A percentile compares a stretch with the other conserved stretches of the same genome.
Evolutionary conservation across 495 filamentous ascomycete genomes (phyloP).

Genomic region (Lophiostoma macrostomum): DNA sequence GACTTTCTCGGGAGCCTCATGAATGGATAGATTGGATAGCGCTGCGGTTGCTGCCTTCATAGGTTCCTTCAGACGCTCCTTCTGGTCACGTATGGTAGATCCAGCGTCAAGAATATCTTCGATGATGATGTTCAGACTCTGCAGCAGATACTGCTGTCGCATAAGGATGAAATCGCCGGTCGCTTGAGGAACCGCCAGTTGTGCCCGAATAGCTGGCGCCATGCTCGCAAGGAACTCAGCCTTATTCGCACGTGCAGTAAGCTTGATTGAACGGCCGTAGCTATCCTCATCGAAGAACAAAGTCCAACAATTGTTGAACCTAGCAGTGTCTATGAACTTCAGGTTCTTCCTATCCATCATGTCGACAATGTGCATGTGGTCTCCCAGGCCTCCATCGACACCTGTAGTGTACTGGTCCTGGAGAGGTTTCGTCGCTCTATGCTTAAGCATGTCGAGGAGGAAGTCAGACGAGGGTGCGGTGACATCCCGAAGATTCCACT

Average conservation of each 20-base stretch:
- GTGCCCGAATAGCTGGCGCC: conserved; percentile 13
- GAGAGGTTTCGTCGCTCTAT: conserved; percentile 38
- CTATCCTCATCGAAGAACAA: neutral
- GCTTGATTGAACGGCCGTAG: neutral
- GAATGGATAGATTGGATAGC: conserved; percentile 25
- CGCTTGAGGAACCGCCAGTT: conserved; percentile 32
- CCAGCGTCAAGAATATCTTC: conserved; percentile 41
- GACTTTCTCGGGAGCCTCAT: conserved; percentile 8
- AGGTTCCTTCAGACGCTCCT: conserved; percentile 24
- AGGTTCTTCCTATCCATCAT: conserved; percentile 6
- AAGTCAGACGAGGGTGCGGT: conserved; percentile 34
- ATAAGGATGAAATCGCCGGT: conserved; percentile 39
- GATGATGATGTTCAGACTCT: conserved; percentile 36
- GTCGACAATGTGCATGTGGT: conserved; percentile 4
- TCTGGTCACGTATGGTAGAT: conserved; percentile 24
- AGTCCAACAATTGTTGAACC: neutral
- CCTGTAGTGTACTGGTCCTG: conserved; percentile 36
- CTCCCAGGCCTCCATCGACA: conserved; percentile 23
- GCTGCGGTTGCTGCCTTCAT: conserved; percentile 23
- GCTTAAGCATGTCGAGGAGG: conserved; percentile 36
- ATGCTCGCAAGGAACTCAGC: conserved; percentile 23
- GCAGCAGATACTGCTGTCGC: conserved; percentile 30
- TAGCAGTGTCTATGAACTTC: neutral
- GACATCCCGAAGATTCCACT: conserved; percentile 44
- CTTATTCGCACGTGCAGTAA: conserved; percentile 10